Evolutionary conservation across 2,329 filamentous ascomycete species (phyloP).

Genomic region (Fusarium multiceps): DNA sequence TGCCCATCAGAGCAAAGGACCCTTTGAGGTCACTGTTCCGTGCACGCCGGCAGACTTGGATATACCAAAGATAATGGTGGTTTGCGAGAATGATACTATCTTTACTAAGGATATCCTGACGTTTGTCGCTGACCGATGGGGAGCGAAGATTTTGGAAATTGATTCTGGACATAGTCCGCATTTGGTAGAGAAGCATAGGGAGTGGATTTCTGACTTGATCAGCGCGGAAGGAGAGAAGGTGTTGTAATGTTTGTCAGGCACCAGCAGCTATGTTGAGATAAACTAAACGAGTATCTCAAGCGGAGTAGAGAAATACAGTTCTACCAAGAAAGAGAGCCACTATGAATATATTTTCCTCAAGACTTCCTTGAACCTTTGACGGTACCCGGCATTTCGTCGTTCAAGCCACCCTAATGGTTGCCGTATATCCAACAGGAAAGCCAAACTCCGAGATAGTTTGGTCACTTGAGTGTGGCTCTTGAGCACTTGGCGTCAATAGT

Average conservation of each 20-base stretch:
- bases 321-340: background rate
- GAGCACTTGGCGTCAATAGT: background rate
- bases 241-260: background rate
- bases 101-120: conserved; percentile 7
- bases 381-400: background rate
- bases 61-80: conserved; percentile 8
- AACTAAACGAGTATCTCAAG: background rate
- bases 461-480: background rate
- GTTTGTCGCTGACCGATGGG: conserved; percentile 16
- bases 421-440: background rate
- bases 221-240: background rate
- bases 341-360: background rate
- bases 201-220: conserved; percentile 18
- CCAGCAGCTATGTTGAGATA: background rate
- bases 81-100: conserved; percentile 18
- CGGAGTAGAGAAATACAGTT: background rate
- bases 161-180: conserved; percentile 37
- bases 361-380: background rate
- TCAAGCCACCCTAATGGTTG: background rate
- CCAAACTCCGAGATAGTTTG: background rate
- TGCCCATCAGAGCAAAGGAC: conserved; percentile 21
- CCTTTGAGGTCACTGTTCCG: conserved; percentile 11
- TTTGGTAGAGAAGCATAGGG: conserved; percentile 8
- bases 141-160: conserved; percentile 11
- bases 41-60: conserved; percentile 9